Base-by-base conservation (phyloP, 2,329 filamentous ascomycete species). In the Aspergillus versicolor region DNA sequence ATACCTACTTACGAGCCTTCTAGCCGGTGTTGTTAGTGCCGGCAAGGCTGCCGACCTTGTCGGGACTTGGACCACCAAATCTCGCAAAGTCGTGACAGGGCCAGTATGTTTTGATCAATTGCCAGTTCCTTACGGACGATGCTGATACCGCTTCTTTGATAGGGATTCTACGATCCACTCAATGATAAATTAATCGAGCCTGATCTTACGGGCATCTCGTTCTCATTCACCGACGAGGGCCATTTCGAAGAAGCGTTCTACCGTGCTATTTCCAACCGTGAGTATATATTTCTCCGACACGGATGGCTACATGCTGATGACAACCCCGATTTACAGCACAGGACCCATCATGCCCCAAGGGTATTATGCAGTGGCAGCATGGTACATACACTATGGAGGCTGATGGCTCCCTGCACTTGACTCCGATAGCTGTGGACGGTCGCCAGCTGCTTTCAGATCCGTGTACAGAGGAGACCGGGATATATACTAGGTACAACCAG, bases 51-150 rank as follows among this genome's bases (percentile, higher is more conserved):
- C 77, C 32, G 75, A 81, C 52, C 74, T 90, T 32, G 80, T 85
- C n/a, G 88, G 88, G 57, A 90, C 88, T 57, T 91, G 88, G 88
- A 82, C 84, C 15, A 88, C 85, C 45, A 91, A 90, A 73, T 87
- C 86, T 24, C 84, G 82, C 68, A 83, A 84, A 60, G 88, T 88
- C 41, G 68, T 89, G 44, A 90, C 88, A 8, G 88, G 88, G 44
- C 83, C 87, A 53, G 88, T 89, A 83, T 57, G 78, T 61, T 52
- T 51, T 42, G 24, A 5, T 46, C 32, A 21, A 21, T 7, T 12
- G 11, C 15, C 12, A 15, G n/a, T 42, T 1, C 27, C 27, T 50
- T n/a, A n/a, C 12, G n/a, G n/a, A 17, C 22, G 15, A 21, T 24
- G 22, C 43, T 53, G 30, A 53, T 43, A 11, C 12, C 21, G 9